A percentile compares a stretch with the other conserved stretches of the same genome.
Evolutionary conservation across 176 grass and related monocot species (phyloP).

Genomic region (Eleusine indica): DNA sequence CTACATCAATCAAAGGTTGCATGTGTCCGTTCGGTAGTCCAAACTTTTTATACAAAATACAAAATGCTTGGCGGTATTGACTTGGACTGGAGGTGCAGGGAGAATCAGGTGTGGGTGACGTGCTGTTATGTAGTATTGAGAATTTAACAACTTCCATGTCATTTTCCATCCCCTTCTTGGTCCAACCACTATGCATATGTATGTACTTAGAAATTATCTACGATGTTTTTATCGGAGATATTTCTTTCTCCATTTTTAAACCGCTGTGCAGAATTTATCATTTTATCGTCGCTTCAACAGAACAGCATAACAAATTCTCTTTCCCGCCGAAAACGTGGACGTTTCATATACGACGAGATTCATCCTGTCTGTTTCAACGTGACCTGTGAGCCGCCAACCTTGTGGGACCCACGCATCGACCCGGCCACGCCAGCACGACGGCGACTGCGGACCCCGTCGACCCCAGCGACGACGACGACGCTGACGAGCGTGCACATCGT

Average conservation of each 20-base stretch:
- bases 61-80: not conserved
- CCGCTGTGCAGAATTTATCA: not conserved
- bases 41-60: not conserved
- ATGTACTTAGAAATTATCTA: too few relatives aligned
- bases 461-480: not conserved
- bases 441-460: not conserved
- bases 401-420: conserved; percentile 7
- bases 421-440: conserved; percentile 35
- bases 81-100: not conserved
- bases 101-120: not conserved
- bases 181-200: not conserved
- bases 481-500: too few relatives aligned
- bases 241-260: not conserved
- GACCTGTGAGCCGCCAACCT: not conserved
- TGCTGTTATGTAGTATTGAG: not conserved
- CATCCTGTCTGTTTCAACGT: not conserved
- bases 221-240: too few relatives aligned
- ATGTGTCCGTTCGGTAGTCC: not conserved
- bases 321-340: not conserved
- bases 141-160: not conserved
- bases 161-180: not conserved
- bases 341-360: conserved; percentile 11
- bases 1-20: not conserved
- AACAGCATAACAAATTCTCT: not conserved
- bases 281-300: not conserved